Evolutionary conservation across 192 early-diverging fungal genomes (phyloP).

Genomic region (Spinellus fusiger): DNA sequence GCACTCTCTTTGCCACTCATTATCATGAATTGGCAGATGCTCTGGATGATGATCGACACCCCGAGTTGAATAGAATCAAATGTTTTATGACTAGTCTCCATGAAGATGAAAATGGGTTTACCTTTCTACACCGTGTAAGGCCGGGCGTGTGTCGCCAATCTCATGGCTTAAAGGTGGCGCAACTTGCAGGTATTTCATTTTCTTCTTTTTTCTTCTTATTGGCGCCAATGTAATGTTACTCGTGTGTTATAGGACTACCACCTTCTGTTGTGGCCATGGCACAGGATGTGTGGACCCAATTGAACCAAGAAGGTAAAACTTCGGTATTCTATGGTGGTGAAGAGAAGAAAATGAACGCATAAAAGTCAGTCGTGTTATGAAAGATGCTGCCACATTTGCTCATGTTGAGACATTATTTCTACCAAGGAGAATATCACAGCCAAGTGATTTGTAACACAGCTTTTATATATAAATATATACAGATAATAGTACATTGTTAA

Average conservation of each 20-base stretch:
- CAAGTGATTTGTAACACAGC: neutral
- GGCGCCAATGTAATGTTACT: too few species aligned
- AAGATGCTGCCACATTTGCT: neutral
- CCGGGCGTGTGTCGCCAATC: constrained; percentile 22
- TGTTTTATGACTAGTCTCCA: constrained; percentile 18
- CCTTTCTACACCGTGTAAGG: constrained; percentile 16
- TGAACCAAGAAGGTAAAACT: neutral
- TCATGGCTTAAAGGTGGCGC: constrained; percentile 27
- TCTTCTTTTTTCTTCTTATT: too few species aligned
- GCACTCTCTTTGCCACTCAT: constrained; percentile 74
- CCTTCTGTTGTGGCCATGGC: neutral
- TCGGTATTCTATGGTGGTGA: too few species aligned
- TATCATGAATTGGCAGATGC: constrained; percentile 62
- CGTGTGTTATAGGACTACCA: neutral
- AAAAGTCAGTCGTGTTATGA: too few species aligned
- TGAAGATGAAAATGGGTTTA: constrained; percentile 14
- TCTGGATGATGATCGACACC: neutral
- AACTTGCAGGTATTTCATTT: constrained; percentile 12
- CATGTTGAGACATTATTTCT: neutral
- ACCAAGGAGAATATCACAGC: neutral
- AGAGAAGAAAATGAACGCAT: too few species aligned
- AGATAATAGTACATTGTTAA: too few species aligned
- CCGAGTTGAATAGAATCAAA: neutral
- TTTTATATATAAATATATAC: too few species aligned
- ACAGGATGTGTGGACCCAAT: neutral